A percentile compares a stretch with the other conserved stretches of the same genome.
Evolutionary conservation across 257 asterid genomes (phyloP).

Genomic region (Coffea canephora): DNA sequence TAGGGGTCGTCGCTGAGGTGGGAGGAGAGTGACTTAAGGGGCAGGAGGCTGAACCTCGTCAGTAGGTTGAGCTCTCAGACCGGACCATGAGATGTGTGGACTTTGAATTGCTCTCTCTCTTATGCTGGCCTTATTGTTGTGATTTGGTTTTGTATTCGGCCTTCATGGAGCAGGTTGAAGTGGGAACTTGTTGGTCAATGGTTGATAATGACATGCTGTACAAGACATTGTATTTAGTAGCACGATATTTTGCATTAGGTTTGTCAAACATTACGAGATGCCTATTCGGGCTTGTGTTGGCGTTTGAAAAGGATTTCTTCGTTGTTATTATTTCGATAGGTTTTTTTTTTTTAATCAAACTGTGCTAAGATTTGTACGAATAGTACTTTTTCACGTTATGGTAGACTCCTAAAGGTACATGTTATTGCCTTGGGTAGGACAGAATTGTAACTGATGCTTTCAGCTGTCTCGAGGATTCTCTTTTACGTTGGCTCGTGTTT

Average conservation of each 20-base stretch:
- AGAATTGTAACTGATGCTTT: neutral
- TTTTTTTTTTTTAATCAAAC: neutral
- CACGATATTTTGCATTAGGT: neutral
- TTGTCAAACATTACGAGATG: neutral
- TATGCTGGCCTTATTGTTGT: neutral
- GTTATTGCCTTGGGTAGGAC: neutral
- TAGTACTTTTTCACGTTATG: neutral
- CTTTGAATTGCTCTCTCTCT: neutral
- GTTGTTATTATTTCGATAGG: too few species aligned
- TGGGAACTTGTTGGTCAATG: neutral
- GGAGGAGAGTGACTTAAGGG: neutral
- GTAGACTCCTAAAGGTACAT: too few species aligned
- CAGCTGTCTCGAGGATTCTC: neutral
- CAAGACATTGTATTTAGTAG: neutral
- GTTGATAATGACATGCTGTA: neutral
- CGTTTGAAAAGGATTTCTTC: neutral
- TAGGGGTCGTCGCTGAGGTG: conserved; percentile 35
- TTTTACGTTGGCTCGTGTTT: too few species aligned
- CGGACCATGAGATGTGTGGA: neutral
- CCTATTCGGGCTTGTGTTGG: neutral
- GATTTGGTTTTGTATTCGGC: neutral
- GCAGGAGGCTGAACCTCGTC: neutral
- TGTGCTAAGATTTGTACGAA: neutral
- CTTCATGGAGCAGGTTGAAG: neutral
- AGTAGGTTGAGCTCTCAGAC: neutral